Percentiles rank a stretch among this genome's conserved stretches.
phyloP scores from a whole-genome alignment of 257 asterid species.

The Scutellaria barbata region DNA sequence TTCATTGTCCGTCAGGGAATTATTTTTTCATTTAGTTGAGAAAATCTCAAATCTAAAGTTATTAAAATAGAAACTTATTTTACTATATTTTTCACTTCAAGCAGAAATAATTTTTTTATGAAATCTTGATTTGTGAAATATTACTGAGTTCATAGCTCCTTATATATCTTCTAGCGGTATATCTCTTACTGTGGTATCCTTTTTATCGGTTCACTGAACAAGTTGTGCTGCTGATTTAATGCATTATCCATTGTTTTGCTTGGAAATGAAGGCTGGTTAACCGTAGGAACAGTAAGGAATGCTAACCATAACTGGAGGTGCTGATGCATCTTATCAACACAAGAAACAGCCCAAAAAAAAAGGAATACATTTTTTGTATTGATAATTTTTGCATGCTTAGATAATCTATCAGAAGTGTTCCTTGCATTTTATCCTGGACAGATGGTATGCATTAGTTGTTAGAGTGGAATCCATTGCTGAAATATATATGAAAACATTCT shows the following conservation, averaged over 20 bases:
- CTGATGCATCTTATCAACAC: too few species aligned
- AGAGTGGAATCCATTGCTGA: constrained; percentile 6
- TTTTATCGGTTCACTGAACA: too few species aligned
- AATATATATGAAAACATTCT: background rate
- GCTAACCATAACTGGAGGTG: too few species aligned
- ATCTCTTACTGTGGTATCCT: background rate
- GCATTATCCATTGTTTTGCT: too few species aligned
- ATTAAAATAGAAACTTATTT: constrained; percentile 1
- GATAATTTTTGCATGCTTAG: too few species aligned
- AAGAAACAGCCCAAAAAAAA: too few species aligned
- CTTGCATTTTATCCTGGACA: too few species aligned
- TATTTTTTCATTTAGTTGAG: background rate
- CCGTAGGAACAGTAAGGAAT: too few species aligned
- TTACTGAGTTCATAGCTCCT: background rate
- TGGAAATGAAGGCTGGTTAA: too few species aligned
- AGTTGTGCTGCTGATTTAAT: too few species aligned
- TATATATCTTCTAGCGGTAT: background rate
- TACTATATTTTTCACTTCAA: constrained; percentile 4
- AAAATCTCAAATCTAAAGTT: constrained; percentile 1
- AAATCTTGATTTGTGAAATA: background rate
- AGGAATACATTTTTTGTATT: too few species aligned
- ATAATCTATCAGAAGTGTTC: too few species aligned
- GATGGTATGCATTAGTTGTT: background rate
- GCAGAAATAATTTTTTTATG: background rate
- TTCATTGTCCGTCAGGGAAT: background rate